These are phyloP conservation scores for Geranium incanum DNA, from an alignment of 441 rosid species.

Conservation along the genomic window DNA sequence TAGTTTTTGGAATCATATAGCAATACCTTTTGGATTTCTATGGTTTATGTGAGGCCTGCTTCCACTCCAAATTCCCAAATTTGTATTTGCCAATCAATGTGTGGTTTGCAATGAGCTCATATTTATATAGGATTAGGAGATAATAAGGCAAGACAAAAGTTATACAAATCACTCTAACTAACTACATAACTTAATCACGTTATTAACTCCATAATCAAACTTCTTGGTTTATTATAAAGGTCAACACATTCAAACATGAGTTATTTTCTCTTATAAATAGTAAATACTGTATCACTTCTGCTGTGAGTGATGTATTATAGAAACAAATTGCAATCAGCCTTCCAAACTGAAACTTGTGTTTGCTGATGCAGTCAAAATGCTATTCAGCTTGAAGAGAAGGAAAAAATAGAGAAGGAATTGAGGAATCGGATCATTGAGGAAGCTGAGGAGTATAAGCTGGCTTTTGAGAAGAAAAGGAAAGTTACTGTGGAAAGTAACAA, in stretches of 20 bases:
- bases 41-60: background rate
- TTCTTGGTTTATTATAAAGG: background rate
- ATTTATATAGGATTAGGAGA: background rate
- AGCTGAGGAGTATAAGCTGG: constrained; percentile 48
- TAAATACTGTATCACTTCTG: background rate
- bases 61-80: background rate
- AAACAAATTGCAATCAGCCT: background rate
- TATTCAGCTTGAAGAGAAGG: constrained; percentile 67
- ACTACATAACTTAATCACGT: background rate
- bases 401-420: constrained; percentile 66
- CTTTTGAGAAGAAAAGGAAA: constrained; percentile 63
- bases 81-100: background rate
- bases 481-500: constrained; percentile 56
- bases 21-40: no score
- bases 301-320: background rate
- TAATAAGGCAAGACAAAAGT: background rate
- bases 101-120: background rate
- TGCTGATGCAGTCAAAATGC: constrained; percentile 52
- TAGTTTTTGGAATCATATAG: no score
- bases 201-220: background rate
- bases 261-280: background rate
- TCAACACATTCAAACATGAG: background rate
- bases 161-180: background rate
- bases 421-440: constrained; percentile 58
- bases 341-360: background rate